Evolutionary conservation across 441 rosid species (phyloP).

Genomic region (Populus hybrid): DNA sequence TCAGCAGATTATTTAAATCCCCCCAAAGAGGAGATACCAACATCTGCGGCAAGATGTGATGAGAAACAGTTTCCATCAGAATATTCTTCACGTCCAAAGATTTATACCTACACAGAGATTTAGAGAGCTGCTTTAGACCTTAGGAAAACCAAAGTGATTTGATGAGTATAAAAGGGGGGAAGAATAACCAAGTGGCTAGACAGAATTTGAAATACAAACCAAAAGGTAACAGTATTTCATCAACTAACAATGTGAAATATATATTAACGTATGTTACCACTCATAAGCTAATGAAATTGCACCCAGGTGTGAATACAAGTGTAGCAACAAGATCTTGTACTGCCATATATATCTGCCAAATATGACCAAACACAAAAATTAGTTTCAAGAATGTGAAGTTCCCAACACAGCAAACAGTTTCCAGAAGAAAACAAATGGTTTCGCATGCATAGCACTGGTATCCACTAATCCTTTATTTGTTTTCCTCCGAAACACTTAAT

Average conservation of each 20-base stretch:
- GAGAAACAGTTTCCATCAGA: constrained; percentile 88
- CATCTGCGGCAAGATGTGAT: constrained; percentile 87
- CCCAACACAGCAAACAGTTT: not conserved
- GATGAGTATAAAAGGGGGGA: not conserved
- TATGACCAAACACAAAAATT: constrained; percentile 18
- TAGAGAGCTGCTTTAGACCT: constrained; percentile 1
- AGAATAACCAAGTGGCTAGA: not conserved
- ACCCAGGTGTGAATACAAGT: constrained; percentile 83
- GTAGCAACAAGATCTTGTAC: constrained; percentile 86
- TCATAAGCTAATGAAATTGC: constrained; percentile 76
- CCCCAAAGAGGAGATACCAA: constrained; percentile 81
- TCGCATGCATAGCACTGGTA: not conserved
- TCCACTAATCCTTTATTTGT: not conserved
- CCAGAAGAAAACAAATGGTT: not conserved
- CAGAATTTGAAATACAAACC: not conserved
- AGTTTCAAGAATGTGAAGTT: constrained; percentile 11
- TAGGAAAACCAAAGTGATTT: not conserved
- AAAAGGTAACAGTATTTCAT: not conserved
- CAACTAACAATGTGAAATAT: constrained; percentile 8
- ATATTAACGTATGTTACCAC: constrained; percentile 43
- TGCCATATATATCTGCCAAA: constrained; percentile 80
- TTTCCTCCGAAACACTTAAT: not conserved
- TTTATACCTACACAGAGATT: constrained; percentile 61
- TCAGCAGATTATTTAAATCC: constrained; percentile 64
- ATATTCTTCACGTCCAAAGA: constrained; percentile 96